Conservation (phyloP, 2,329 filamentous ascomycete genomes). For the Aphanocladium album region DNA sequence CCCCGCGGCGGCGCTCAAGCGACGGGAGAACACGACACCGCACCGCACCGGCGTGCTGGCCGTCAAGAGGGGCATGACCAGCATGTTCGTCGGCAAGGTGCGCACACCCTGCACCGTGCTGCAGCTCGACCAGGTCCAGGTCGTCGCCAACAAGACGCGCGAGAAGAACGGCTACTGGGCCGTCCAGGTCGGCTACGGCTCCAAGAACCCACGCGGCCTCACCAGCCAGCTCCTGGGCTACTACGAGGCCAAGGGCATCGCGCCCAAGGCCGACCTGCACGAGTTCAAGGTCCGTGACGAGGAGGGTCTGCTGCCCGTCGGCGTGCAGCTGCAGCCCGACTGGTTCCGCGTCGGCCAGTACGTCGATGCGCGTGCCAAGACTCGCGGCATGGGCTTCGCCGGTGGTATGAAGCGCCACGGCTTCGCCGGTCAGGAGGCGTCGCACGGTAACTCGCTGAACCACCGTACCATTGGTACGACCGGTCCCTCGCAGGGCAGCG, state of each 20-base stretch:
- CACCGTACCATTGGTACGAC: conserved; percentile 89
- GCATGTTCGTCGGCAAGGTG: conserved; percentile 72
- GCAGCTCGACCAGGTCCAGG: conserved; percentile 88
- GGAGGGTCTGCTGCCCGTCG: conserved; percentile 69
- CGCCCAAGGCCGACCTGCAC: conserved; percentile 74
- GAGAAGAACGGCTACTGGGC: conserved; percentile 85
- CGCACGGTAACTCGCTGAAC: conserved; percentile 91
- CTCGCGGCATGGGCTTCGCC: conserved; percentile 86
- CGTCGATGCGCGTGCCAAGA: conserved; percentile 76
- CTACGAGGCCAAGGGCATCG: conserved; percentile 74
- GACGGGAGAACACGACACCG: conserved; percentile 54
- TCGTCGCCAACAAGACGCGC: conserved; percentile 79
- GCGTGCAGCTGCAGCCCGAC: conserved; percentile 70
- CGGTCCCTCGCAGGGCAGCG: conserved; percentile 84
- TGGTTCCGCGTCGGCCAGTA: conserved; percentile 91
- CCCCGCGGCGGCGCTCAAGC: conserved; percentile 55
- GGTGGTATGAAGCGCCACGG: conserved; percentile 98
- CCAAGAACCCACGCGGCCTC: conserved; percentile 68
- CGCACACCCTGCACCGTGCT: conserved; percentile 86
- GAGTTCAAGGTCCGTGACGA: conserved; percentile 82
- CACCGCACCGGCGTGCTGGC: conserved; percentile 77
- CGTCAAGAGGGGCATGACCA: conserved; percentile 94
- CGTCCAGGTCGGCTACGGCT: conserved; percentile 80
- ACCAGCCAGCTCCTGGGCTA: conserved; percentile 82
- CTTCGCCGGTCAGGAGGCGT: conserved; percentile 81